Conservation (phyloP, 768 basidiomycete species). For the Macrolepiota dolichaula region DNA sequence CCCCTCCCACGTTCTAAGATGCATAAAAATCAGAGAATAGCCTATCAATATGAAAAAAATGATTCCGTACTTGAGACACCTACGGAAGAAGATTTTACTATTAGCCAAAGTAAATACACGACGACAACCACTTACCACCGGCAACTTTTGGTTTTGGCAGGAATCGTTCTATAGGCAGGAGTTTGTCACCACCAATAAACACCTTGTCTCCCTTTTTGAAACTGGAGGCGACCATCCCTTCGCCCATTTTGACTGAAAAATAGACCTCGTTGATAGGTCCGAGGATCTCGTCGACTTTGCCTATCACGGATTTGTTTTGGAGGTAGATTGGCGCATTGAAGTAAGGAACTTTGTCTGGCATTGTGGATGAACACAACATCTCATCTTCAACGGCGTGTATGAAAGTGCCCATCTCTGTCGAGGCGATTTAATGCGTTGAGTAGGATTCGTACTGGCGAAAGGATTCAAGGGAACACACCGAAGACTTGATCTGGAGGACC, state of each 20-base stretch:
- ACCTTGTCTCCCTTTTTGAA: slow-evolving; percentile 99
- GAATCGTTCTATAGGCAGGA: slow-evolving; percentile 94
- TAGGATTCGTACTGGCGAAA: background rate
- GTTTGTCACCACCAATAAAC: slow-evolving; percentile 95
- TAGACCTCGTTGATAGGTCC: slow-evolving; percentile 98
- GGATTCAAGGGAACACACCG: slow-evolving; percentile 37
- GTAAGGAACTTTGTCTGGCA: slow-evolving; percentile 91
- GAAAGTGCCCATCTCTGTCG: slow-evolving; percentile 85
- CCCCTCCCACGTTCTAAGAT: slow-evolving; percentile 39
- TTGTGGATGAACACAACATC: slow-evolving; percentile 88
- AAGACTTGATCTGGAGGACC: slow-evolving; percentile 81
- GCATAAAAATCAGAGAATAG: slow-evolving; percentile 15
- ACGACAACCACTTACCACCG: slow-evolving; percentile 45
- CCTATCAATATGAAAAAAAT: background rate
- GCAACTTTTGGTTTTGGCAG: slow-evolving; percentile 89
- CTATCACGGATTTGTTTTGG: slow-evolving; percentile 92
- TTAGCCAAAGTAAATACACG: slow-evolving; percentile 5
- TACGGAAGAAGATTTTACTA: slow-evolving; percentile 18
- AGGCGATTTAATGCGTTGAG: background rate
- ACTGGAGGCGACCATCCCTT: slow-evolving; percentile 91
- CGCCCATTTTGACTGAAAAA: slow-evolving; percentile 96
- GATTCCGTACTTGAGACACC: slow-evolving; percentile 47
- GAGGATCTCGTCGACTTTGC: slow-evolving; percentile 99
- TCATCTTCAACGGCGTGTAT: slow-evolving; percentile 96
- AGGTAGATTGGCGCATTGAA: slow-evolving; percentile 99